Percentiles rank a stretch among this genome's conserved stretches.
Conservation (phyloP, 495 filamentous ascomycete genomes). For the Poronia punctata region DNA sequence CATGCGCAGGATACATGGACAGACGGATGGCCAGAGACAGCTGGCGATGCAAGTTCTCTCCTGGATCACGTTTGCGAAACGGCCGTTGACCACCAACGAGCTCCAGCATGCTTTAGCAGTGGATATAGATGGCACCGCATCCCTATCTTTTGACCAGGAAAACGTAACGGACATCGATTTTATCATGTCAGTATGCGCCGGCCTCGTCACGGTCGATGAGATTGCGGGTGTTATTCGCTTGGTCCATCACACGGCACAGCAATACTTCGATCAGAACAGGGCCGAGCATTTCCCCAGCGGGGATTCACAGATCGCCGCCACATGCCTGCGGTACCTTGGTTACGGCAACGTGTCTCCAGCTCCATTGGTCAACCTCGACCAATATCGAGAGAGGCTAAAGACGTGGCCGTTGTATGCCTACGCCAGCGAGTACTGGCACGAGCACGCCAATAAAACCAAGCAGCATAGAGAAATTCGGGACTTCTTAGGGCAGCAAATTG, state of each 20-base stretch:
- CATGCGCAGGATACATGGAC: conserved; percentile 36
- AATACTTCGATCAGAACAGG: conserved; percentile 38
- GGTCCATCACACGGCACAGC: conserved; percentile 48
- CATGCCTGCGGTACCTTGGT: conserved; percentile 40
- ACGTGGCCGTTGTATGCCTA: no score
- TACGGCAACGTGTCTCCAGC: not conserved
- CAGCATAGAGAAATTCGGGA: no score
- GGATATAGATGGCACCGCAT: conserved; percentile 13
- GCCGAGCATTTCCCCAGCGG: conserved; percentile 27
- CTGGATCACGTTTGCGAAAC: conserved; percentile 35
- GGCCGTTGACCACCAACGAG: conserved; percentile 35
- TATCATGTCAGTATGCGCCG: conserved; percentile 40
- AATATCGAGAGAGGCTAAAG: no score
- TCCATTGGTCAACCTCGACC: not conserved
- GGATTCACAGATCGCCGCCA: conserved; percentile 25
- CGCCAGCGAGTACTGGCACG: no score
- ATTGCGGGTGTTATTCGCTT: conserved; percentile 40
- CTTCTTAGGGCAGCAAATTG: no score
- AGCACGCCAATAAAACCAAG: no score
- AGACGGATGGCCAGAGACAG: conserved; percentile 15
- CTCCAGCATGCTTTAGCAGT: conserved; percentile 41
- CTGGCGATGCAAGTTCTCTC: conserved; percentile 29
- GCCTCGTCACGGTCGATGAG: conserved; percentile 40
- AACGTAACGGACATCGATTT: conserved; percentile 27
- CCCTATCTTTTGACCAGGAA: conserved; percentile 33